phyloP scores from a whole-genome alignment of 345 rosid species.

The Melastoma malabathricum region DNA sequence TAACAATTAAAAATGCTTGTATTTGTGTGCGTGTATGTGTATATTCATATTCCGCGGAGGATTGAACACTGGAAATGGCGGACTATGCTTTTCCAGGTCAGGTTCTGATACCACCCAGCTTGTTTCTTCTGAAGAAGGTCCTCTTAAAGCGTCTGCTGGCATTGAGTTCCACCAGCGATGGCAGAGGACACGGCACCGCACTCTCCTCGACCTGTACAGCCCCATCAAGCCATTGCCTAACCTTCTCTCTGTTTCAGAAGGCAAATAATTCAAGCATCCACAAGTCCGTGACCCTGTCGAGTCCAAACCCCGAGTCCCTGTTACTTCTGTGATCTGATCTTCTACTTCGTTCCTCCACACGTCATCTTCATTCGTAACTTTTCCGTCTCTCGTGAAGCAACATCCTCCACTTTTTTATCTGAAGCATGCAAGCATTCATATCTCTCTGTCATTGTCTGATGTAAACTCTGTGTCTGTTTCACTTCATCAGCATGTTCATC shows the following conservation, averaged over 20 bases:
- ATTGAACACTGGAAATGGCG: too few relatives aligned
- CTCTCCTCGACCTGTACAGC: constrained; percentile 60
- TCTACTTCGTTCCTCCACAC: too few relatives aligned
- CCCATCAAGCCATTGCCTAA: constrained; percentile 37
- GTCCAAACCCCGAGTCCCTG: not conserved
- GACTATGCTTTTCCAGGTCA: too few relatives aligned
- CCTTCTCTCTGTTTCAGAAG: constrained; percentile 24
- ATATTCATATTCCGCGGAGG: too few relatives aligned
- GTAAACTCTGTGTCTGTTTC: not conserved
- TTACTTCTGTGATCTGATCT: too few relatives aligned
- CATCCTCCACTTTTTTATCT: too few relatives aligned
- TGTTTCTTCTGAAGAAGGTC: constrained; percentile 3
- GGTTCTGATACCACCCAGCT: not conserved
- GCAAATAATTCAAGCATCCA: constrained; percentile 8
- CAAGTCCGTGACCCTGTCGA: constrained; percentile 1
- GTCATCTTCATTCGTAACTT: too few relatives aligned
- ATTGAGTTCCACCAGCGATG: constrained; percentile 54
- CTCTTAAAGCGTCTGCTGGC: constrained; percentile 37
- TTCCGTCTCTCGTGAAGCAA: too few relatives aligned
- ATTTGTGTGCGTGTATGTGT: too few relatives aligned
- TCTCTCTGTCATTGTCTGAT: too few relatives aligned
- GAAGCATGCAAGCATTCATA: too few relatives aligned
- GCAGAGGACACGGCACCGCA: constrained; percentile 71
- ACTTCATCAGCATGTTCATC: constrained; percentile 3
- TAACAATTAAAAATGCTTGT: too few relatives aligned